Evolutionary conservation across 2,329 filamentous ascomycete genomes (phyloP), one percentile per base, ranked within the genome.

Genomic region (Penicillium sp.): DNA sequence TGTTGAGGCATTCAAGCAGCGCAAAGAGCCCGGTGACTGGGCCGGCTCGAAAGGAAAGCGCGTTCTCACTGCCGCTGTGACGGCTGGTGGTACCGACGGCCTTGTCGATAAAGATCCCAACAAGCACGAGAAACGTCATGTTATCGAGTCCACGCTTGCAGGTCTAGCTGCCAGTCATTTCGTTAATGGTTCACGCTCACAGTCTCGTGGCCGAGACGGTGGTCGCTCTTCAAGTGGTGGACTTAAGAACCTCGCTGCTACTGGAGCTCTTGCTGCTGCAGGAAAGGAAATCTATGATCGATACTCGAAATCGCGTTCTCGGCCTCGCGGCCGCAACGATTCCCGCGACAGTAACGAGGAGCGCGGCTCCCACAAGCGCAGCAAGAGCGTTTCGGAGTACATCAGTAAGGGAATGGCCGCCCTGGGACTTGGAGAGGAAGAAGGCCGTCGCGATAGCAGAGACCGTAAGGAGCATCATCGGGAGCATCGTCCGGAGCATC

Each of bases 1-100:
- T 35, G 86, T 89, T 48, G 90, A 96, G 69, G 91, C 91, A 37
- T 95, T 95, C 77, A 85, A 88, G 54, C 84, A 89, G 49, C 84
- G 90, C 66, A 95, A 91, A 62, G 86, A 93, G 55, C 86, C 88
- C 2, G 91, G 91, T 48, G 81, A 84, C 38, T 96, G 90, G 89
- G 85, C 84, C 56, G 91, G 90, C 33, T 85, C 87, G 55, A 96
- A 96, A 72, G 88, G 89, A 57, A 93, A 89, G 74, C 88, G 91
- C 45, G 81, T 97, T 53, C 79, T 95, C 43, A 96, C 91, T 21
- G 90, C 89, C 42, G 91, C 91, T 32, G 69, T 83, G 24, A 85
- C 88, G 70, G 89, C 91, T 52, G 91, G 87, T 58, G 87, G 88
- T 51, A 85, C 95, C 53, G 88, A 96, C 67, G 82, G 83, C 8